These are phyloP conservation scores for Metarhizium sp. DNA, from an alignment of 2,329 filamentous ascomycete genomes.

Conservation along the genomic window DNA sequence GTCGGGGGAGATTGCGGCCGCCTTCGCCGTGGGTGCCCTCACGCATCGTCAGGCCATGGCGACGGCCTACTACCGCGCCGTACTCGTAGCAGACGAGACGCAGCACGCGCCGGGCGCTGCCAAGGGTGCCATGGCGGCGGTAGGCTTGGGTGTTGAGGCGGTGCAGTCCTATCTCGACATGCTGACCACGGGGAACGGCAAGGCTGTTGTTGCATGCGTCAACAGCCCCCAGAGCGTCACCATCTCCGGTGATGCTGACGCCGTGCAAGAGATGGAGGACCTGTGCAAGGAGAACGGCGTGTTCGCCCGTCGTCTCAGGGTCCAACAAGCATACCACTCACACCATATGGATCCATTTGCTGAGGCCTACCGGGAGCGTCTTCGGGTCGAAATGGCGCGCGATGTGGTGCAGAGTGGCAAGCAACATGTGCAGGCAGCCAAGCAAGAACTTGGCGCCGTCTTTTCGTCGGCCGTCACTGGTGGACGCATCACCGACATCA, in stretches of 20 bases:
- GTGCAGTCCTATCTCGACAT: background rate
- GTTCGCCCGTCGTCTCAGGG: constrained; percentile 22
- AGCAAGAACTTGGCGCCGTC: no score
- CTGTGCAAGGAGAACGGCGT: constrained; percentile 14
- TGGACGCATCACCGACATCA: no score
- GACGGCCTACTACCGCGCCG: no score
- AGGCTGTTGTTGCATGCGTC: constrained; percentile 9
- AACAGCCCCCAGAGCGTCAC: constrained; percentile 20
- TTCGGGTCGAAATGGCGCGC: no score
- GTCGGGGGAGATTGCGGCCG: no score
- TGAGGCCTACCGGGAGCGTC: background rate
- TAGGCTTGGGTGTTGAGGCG: constrained; percentile 3
- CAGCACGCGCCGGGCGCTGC: no score
- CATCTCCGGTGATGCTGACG: constrained; percentile 18
- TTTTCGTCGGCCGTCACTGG: no score
- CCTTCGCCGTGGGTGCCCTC: no score
- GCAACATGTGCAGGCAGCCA: no score
- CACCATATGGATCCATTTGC: constrained; percentile 12
- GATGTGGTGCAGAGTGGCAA: no score
- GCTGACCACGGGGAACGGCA: background rate
- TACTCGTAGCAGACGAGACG: no score
- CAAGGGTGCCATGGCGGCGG: constrained; percentile 11
- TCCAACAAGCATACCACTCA: constrained; percentile 20
- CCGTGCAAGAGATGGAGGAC: constrained; percentile 13
- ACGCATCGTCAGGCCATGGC: no score